These are phyloP conservation scores for Verticillium zaregamsianum DNA, from an alignment of 2,329 filamentous ascomycete genomes.

Conservation along the genomic window DNA sequence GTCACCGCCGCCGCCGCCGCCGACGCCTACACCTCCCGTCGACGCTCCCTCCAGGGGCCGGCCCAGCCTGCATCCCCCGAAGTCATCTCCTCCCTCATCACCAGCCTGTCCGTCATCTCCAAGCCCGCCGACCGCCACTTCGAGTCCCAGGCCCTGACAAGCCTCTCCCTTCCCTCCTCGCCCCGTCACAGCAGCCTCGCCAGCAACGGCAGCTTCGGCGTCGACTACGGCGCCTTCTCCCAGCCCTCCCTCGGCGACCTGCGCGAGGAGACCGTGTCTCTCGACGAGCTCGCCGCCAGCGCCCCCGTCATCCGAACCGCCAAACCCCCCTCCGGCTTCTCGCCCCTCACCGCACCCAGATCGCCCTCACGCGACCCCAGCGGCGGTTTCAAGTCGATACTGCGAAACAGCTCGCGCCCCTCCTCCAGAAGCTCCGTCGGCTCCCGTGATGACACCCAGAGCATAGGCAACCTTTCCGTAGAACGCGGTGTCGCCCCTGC, in stretches of 20 bases:
- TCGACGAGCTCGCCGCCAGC: constrained; percentile 57
- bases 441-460: constrained; percentile 54
- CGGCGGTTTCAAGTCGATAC: constrained; percentile 53
- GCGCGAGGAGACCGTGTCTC: constrained; percentile 39
- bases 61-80: constrained; percentile 55
- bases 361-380: constrained; percentile 45
- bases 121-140: constrained; percentile 66
- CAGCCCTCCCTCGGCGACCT: constrained; percentile 46
- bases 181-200: constrained; percentile 26
- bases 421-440: constrained; percentile 54
- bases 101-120: constrained; percentile 64
- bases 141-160: constrained; percentile 45
- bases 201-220: constrained; percentile 55
- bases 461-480: constrained; percentile 61
- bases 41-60: constrained; percentile 8
- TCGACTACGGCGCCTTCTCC: constrained; percentile 67
- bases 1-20: neutral
- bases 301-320: constrained; percentile 77
- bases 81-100: constrained; percentile 67
- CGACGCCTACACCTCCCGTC: constrained; percentile 1
- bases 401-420: constrained; percentile 54
- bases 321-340: constrained; percentile 74
- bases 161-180: constrained; percentile 32
- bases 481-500: constrained; percentile 49
- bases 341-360: constrained; percentile 62